Conservation (phyloP, 2,329 filamentous ascomycete species). For the Monosporascus sp. region DNA sequence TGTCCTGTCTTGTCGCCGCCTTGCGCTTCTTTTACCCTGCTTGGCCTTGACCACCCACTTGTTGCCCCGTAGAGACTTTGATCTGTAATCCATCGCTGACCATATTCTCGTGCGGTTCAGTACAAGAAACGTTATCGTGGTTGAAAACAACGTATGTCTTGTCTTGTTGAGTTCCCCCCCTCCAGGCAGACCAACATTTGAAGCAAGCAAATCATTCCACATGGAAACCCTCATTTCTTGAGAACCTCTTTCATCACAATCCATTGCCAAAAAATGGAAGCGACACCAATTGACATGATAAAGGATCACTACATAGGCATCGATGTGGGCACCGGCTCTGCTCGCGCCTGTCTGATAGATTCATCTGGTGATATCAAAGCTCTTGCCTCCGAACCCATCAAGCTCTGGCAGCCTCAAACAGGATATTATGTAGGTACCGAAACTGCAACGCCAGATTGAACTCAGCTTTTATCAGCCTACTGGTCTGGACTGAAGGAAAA, state of each 20-base stretch:
- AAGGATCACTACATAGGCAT: slow-evolving; percentile 72
- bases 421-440: slow-evolving; percentile 62
- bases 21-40: too few relatives aligned
- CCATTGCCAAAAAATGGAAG: background rate
- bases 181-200: too few relatives aligned
- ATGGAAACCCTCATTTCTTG: background rate
- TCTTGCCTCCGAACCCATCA: slow-evolving; percentile 69
- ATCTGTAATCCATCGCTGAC: background rate
- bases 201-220: background rate
- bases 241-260: slow-evolving; percentile 1
- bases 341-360: slow-evolving; percentile 93
- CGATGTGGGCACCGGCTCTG: slow-evolving; percentile 94
- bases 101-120: background rate
- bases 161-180: background rate
- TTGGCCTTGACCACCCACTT: background rate
- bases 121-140: slow-evolving; percentile 1
- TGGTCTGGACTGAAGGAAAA: too few relatives aligned
- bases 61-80: background rate
- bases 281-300: slow-evolving; percentile 16
- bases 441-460: background rate
- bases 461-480: background rate
- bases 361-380: slow-evolving; percentile 80
- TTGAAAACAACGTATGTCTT: background rate
- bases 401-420: slow-evolving; percentile 71
- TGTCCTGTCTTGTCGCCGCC: too few relatives aligned